phyloP scores from a whole-genome alignment of 352 stramenopile genomes.

The Phytophthora cryptogea region DNA sequence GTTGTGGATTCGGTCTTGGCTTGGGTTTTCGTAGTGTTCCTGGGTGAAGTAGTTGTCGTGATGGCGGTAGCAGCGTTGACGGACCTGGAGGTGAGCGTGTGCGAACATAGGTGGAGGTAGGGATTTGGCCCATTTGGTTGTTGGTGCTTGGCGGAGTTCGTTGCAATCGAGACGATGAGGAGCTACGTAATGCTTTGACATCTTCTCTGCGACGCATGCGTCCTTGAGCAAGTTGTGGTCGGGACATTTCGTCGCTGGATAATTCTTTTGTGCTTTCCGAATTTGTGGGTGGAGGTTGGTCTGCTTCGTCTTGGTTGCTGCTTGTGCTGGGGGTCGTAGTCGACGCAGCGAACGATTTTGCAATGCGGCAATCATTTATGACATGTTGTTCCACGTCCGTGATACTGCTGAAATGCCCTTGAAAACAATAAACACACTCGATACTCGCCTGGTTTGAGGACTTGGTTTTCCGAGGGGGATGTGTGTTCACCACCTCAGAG shows the following conservation, averaged over 20 bases:
- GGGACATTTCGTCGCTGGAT: neutral
- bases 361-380: slow-evolving; percentile 40
- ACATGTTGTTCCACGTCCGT: slow-evolving; percentile 40
- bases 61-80: neutral
- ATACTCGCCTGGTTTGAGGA: slow-evolving; percentile 7
- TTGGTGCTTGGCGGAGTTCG: slow-evolving; percentile 1
- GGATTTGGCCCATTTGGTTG: slow-evolving; percentile 1
- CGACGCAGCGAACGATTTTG: slow-evolving; percentile 34
- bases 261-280: neutral
- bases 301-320: slow-evolving; percentile 24
- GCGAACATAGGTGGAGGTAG: neutral
- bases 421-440: slow-evolving; percentile 56
- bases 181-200: slow-evolving; percentile 10
- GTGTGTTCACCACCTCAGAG: neutral
- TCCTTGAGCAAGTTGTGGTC: slow-evolving; percentile 32
- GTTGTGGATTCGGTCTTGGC: slow-evolving; percentile 15
- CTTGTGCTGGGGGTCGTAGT: neutral
- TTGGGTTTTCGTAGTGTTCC: slow-evolving; percentile 16
- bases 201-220: slow-evolving; percentile 41
- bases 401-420: slow-evolving; percentile 29
- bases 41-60: neutral
- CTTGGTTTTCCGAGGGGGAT: neutral
- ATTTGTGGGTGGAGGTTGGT: neutral
- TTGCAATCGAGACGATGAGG: slow-evolving; percentile 1
- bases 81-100: neutral